Conservation (phyloP, 305 asterid genomes). For the Fraxinus sp. region DNA sequence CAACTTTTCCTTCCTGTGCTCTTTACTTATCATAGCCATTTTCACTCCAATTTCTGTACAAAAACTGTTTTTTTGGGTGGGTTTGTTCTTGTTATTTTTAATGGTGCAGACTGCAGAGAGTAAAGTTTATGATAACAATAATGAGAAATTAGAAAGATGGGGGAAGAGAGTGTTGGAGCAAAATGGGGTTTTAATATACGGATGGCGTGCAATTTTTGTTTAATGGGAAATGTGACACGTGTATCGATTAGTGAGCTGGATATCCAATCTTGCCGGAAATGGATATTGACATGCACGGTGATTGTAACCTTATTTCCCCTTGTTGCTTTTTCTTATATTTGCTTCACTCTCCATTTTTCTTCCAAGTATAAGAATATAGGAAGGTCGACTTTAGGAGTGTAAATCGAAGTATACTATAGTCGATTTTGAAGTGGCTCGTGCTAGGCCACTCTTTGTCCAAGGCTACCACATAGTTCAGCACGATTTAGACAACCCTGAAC, state of each 20-base stretch:
- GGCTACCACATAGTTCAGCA: no score
- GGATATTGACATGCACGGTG: constrained; percentile 18
- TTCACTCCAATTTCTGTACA: background rate
- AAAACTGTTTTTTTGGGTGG: background rate
- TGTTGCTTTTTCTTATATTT: constrained; percentile 15
- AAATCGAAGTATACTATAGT: background rate
- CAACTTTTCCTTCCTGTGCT: constrained; percentile 19
- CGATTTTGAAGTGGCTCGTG: no score
- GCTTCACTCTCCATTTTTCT: background rate
- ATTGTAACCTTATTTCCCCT: constrained; percentile 31
- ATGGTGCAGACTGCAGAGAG: background rate
- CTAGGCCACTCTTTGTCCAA: no score
- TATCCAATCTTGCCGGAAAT: constrained; percentile 36
- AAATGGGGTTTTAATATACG: background rate
- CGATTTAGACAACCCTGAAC: no score
- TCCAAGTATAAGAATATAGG: background rate
- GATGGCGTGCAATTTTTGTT: background rate
- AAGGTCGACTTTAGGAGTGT: background rate
- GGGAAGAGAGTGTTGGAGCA: background rate
- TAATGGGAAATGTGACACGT: constrained; percentile 38
- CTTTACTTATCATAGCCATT: constrained; percentile 33
- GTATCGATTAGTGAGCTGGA: constrained; percentile 34
- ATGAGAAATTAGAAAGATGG: constrained; percentile 12
- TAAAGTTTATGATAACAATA: background rate
- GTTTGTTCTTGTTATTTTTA: background rate